Conservation (phyloP, 2,329 filamentous ascomycete genomes). For the Colletotrichum sp. region DNA sequence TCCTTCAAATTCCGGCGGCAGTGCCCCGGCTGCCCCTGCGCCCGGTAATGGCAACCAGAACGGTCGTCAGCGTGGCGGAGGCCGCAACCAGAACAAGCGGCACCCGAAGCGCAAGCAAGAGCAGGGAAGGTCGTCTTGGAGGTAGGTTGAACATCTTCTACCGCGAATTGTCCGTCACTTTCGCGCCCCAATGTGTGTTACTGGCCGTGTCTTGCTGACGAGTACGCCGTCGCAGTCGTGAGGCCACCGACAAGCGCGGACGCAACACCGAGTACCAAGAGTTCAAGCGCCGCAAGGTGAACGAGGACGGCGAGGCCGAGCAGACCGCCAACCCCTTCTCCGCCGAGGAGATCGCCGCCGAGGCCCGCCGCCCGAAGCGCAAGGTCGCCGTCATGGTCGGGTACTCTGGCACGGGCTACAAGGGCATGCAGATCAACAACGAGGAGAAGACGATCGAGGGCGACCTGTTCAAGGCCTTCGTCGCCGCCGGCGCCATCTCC, state of each 20-base stretch:
- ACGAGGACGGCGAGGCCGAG: conserved; percentile 32
- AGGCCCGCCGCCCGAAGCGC: conserved; percentile 88
- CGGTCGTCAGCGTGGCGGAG: not conserved
- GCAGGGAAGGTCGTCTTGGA: conserved; percentile 13
- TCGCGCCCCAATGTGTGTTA: not conserved
- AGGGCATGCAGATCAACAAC: conserved; percentile 90
- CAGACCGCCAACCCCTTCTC: conserved; percentile 52
- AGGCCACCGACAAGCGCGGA: conserved; percentile 43
- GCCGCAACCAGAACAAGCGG: not conserved
- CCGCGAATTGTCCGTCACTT: not conserved
- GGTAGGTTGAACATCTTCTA: not conserved
- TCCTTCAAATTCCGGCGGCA: not conserved
- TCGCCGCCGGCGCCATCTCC: conserved; percentile 89
- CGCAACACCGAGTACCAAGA: conserved; percentile 44
- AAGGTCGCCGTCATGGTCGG: conserved; percentile 97
- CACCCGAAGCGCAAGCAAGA: conserved; percentile 18
- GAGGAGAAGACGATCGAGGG: conserved; percentile 93
- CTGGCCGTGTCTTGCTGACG: not conserved
- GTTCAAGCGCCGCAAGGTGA: conserved; percentile 46
- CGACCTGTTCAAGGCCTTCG: conserved; percentile 90
- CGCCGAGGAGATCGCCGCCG: conserved; percentile 85
- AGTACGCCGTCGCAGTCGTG: conserved; percentile 38
- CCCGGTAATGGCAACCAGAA: not conserved
- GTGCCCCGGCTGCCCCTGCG: not conserved
- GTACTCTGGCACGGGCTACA: conserved; percentile 95